Evolutionary conservation across 371 early-diverging fungal species (phyloP).

Genomic region (Chytridiales sp.): DNA sequence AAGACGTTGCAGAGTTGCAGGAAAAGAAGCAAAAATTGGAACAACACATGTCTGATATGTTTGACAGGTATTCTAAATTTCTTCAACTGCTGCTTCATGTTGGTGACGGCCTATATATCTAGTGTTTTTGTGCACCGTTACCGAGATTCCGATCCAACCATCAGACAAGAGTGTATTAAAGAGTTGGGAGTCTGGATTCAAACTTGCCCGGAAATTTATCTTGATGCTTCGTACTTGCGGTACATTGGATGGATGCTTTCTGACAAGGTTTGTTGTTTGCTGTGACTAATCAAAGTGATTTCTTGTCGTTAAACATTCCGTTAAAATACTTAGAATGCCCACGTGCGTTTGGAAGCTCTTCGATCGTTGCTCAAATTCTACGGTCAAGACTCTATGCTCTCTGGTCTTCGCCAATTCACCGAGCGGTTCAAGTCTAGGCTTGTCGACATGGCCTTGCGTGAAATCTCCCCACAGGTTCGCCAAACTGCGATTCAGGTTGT

Average conservation of each 20-base stretch:
- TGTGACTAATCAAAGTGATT: slow-evolving; percentile 1
- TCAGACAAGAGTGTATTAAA: slow-evolving; percentile 80
- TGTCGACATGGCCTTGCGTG: slow-evolving; percentile 80
- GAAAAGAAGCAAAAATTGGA: slow-evolving; percentile 32
- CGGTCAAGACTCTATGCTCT: slow-evolving; percentile 42
- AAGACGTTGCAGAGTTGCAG: slow-evolving; percentile 36
- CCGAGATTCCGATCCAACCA: slow-evolving; percentile 82
- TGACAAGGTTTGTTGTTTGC: slow-evolving; percentile 59
- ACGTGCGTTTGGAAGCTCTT: slow-evolving; percentile 65
- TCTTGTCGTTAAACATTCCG: slow-evolving; percentile 1
- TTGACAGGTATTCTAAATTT: slow-evolving; percentile 50
- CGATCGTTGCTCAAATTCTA: slow-evolving; percentile 57
- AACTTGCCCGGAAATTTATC: slow-evolving; percentile 65
- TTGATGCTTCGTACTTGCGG: slow-evolving; percentile 71
- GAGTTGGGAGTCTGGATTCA: slow-evolving; percentile 79
- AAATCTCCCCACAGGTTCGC: slow-evolving; percentile 67
- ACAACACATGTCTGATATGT: slow-evolving; percentile 53
- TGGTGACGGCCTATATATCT: not conserved
- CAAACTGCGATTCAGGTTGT: slow-evolving; percentile 63
- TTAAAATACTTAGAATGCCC: slow-evolving; percentile 35
- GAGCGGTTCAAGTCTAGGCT: slow-evolving; percentile 73
- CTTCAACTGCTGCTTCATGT: not conserved
- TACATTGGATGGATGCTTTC: slow-evolving; percentile 86
- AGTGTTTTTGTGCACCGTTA: slow-evolving; percentile 85
- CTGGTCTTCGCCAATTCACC: slow-evolving; percentile 66